Conservation (phyloP, 1,284 basidiomycete genomes). For the Vanrija sp. region DNA sequence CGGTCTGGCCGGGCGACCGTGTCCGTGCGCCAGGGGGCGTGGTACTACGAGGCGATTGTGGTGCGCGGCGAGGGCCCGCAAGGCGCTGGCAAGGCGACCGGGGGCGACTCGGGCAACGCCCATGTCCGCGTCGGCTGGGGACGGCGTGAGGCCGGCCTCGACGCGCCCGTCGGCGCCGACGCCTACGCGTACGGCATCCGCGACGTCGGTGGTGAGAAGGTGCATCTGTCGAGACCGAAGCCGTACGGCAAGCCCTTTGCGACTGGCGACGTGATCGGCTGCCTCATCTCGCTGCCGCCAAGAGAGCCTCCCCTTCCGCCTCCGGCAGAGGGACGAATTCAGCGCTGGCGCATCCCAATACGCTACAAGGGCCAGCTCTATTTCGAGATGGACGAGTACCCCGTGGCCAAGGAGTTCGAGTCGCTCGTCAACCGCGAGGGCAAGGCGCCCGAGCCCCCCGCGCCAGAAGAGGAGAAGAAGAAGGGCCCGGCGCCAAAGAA, state of each 20-base stretch:
- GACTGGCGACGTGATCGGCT: conserved; percentile 85
- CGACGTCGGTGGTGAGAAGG: conserved; percentile 87
- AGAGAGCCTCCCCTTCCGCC: conserved; percentile 47
- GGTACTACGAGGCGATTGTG: conserved; percentile 90
- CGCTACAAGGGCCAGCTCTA: conserved; percentile 94
- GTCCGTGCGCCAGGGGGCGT: conserved; percentile 80
- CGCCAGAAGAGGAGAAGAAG: conserved; percentile 4
- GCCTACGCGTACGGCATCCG: conserved; percentile 89
- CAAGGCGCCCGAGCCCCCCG: conserved; percentile 32
- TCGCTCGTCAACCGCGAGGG: conserved; percentile 66
- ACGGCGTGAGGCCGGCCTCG: conserved; percentile 82
- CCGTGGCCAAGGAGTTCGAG: conserved; percentile 89
- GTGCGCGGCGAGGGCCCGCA: conserved; percentile 59
- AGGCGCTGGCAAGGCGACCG: conserved; percentile 51
- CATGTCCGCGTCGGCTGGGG: conserved; percentile 91
- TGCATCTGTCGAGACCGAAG: conserved; percentile 73
- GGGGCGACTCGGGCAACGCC: conserved; percentile 44
- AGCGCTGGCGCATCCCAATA: conserved; percentile 81
- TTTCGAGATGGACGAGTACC: conserved; percentile 91
- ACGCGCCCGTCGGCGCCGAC: conserved; percentile 88
- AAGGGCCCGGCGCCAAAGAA: conserved; percentile 31
- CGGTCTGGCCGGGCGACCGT: conserved; percentile 85
- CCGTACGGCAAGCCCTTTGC: conserved; percentile 69
- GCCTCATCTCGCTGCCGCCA: conserved; percentile 63
- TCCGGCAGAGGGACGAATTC: background rate